Conservation (phyloP, 192 early-diverging fungal species). For the Dissophora globulifera region DNA sequence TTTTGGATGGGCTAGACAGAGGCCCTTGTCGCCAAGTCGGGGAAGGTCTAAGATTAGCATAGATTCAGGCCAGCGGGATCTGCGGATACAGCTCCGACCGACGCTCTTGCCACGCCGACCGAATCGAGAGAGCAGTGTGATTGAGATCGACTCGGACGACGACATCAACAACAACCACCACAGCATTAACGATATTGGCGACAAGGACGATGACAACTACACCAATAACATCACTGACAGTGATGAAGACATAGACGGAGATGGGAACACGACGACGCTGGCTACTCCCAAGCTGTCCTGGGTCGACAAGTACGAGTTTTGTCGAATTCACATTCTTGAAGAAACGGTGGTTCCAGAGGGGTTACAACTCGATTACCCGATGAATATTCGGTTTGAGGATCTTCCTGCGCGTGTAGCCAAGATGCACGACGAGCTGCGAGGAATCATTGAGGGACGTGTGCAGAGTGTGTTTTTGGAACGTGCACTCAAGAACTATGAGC, state of each 20-base stretch:
- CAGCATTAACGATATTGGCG: background rate
- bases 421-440: slow-evolving; percentile 46
- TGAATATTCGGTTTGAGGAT: slow-evolving; percentile 47
- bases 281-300: background rate
- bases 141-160: background rate
- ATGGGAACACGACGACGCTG: background rate
- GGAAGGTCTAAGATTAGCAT: too few species aligned
- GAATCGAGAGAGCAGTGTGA: too few species aligned
- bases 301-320: slow-evolving; percentile 58
- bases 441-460: slow-evolving; percentile 33
- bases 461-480: slow-evolving; percentile 47
- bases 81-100: too few species aligned
- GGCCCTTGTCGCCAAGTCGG: too few species aligned
- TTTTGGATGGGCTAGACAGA: too few species aligned
- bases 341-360: slow-evolving; percentile 55
- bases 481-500: slow-evolving; percentile 44
- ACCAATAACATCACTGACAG: background rate
- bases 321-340: slow-evolving; percentile 57
- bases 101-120: too few species aligned
- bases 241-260: background rate
- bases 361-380: slow-evolving; percentile 41
- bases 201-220: background rate
- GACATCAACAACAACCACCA: background rate
- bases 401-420: slow-evolving; percentile 36
- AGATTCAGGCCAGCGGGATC: too few species aligned